Base-by-base conservation (phyloP, 2,329 filamentous ascomycete species). In the Fusarium proliferatum region DNA sequence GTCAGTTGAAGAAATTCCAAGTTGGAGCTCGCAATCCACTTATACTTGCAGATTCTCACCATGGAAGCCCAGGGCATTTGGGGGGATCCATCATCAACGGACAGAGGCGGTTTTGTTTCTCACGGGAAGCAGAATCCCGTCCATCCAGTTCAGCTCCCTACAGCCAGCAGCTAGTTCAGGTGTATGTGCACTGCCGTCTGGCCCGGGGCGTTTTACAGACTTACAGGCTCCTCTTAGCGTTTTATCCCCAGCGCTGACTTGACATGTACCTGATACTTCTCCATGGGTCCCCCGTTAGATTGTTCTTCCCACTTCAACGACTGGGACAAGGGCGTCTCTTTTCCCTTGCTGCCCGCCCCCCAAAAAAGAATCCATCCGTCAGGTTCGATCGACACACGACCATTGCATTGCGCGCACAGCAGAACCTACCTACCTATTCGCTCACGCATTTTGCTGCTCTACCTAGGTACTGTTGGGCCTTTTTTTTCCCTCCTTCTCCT, bases 321-420 rank as follows among this genome's bases (percentile, higher is more conserved):
- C 56, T 34, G 33, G 42, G 56, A 51, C 36, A 61, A 58, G 38
- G 48, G 42, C 60, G 46, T 56, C 55, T 70, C 64, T 43, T 61
- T 58, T 60, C 28, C 46, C 53, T 58, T 34, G 23, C 41, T 58
- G 23, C 30, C 21, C 26, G 23, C 23, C 36, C 48, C 33, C 30
- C 36, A 55, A 73, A 73, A 67, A 71, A 68, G 53, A 64, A 74
- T 55, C 62, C 65, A 56, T 64, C 56, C 23, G 21, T 57, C 38
- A 56, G 39, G 49, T 71, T 70, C 55, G 66, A 69, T 67, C 63
- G 70, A 73, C 71, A 73, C 70, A 73, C 71, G 58, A 67, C 63
- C 58, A 67, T 63, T 51, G 63, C 64, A 56, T 53, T 59, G 61
- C 64, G 57, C 64, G 42, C 61, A 52, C 61, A 52, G 34, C 48